Evolutionary conservation across 495 filamentous ascomycete genomes (phyloP).

Genomic region (Tuber calosporum): DNA sequence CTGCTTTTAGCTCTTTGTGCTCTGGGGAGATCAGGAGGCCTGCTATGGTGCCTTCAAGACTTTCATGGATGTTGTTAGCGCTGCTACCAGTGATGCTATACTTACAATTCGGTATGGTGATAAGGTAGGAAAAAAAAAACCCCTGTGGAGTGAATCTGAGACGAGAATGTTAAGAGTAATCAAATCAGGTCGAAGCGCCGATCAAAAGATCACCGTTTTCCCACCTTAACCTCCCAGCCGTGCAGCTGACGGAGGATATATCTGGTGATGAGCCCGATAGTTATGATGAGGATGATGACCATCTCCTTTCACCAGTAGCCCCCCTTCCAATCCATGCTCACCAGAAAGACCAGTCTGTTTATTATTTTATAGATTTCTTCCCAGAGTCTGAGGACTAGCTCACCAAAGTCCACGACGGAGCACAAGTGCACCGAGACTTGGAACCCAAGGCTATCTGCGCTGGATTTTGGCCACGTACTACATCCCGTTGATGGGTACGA

Average conservation of each 20-base stretch:
- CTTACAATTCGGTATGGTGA: slow-evolving; percentile 6
- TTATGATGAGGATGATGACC: slow-evolving; percentile 3
- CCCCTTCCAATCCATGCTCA: neutral
- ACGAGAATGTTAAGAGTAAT: neutral
- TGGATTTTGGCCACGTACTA: slow-evolving; percentile 31
- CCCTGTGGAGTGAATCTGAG: neutral
- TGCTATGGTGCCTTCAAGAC: slow-evolving; percentile 25
- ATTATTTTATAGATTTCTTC: slow-evolving; percentile 21
- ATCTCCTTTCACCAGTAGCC: neutral
- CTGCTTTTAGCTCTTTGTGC: slow-evolving; percentile 26
- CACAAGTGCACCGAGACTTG: slow-evolving; percentile 25
- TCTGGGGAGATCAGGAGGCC: slow-evolving; percentile 31
- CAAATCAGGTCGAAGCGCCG: slow-evolving; percentile 25
- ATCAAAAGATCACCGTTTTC: slow-evolving; percentile 35
- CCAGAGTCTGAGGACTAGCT: slow-evolving; percentile 15
- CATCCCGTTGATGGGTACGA: slow-evolving; percentile 27
- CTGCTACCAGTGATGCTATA: slow-evolving; percentile 7
- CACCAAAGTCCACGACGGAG: slow-evolving; percentile 15
- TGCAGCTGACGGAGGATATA: slow-evolving; percentile 25
- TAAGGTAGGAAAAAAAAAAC: slow-evolving; percentile 6
- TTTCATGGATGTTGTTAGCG: slow-evolving; percentile 25
- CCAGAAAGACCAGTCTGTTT: slow-evolving; percentile 5
- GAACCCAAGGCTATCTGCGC: slow-evolving; percentile 24
- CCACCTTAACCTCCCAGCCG: slow-evolving; percentile 23
- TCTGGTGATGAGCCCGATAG: slow-evolving; percentile 12